phyloP scores from a whole-genome alignment of 352 stramenopile genomes.

The Globisporangium nagaii region DNA sequence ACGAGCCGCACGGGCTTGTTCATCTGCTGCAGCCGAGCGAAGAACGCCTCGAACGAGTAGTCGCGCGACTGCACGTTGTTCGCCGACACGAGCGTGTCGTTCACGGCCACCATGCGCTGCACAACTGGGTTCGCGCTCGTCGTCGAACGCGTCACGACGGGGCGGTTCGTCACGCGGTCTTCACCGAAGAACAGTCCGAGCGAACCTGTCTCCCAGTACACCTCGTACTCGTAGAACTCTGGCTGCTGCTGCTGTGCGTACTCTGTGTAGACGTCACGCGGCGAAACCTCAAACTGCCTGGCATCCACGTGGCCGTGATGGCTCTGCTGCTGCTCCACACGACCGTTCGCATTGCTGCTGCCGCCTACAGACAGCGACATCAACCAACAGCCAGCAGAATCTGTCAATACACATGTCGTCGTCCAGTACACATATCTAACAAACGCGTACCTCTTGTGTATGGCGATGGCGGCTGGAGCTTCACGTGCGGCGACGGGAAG shows the following conservation, averaged over 20 bases:
- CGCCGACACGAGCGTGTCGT: conserved; percentile 75
- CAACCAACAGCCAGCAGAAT: not conserved
- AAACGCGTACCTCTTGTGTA: conserved; percentile 1
- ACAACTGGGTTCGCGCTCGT: conserved; percentile 63
- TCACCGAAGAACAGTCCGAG: conserved; percentile 84
- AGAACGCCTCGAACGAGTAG: conserved; percentile 80
- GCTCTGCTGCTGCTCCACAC: not conserved
- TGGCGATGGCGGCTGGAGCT: not conserved
- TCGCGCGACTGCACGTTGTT: conserved; percentile 67
- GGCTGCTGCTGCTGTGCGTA: conserved; percentile 10
- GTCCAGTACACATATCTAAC: not conserved
- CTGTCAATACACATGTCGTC: not conserved
- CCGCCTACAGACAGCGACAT: conserved; percentile 2
- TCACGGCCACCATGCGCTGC: conserved; percentile 58
- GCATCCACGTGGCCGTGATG: conserved; percentile 17
- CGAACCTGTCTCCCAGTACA: conserved; percentile 76
- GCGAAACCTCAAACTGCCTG: conserved; percentile 29
- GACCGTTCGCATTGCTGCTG: not conserved
- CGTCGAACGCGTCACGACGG: conserved; percentile 74
- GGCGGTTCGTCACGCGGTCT: conserved; percentile 55
- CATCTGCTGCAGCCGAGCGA: conserved; percentile 76
- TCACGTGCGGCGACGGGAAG: not conserved
- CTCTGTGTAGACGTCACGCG: conserved; percentile 10
- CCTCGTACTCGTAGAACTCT: conserved; percentile 53
- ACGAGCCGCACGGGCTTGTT: conserved; percentile 77